Evolutionary conservation across 352 stramenopile species (phyloP).

Genomic region (Globisporangium cederbergense): DNA sequence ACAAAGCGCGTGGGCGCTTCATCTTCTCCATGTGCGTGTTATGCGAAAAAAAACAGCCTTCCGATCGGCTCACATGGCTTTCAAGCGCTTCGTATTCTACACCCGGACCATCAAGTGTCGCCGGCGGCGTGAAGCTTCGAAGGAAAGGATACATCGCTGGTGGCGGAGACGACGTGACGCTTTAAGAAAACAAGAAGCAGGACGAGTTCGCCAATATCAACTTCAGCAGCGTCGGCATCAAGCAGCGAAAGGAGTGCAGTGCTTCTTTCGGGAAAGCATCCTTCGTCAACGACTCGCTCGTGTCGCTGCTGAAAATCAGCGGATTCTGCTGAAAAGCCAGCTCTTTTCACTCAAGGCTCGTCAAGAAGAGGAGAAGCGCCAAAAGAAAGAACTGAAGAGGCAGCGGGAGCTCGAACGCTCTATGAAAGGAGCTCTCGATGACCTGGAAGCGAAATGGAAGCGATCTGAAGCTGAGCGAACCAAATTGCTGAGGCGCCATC

Average conservation of each 20-base stretch:
- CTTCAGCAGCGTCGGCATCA: constrained; percentile 18
- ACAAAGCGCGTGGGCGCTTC: constrained; percentile 25
- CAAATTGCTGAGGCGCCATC: constrained; percentile 25
- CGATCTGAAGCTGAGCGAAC: constrained; percentile 25
- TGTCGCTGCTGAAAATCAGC: constrained; percentile 27
- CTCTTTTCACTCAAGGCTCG: constrained; percentile 42
- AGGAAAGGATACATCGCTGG: constrained; percentile 39
- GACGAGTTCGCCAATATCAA: constrained; percentile 13
- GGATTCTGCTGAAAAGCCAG: constrained; percentile 41
- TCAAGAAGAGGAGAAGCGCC: constrained; percentile 36
- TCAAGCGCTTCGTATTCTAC: constrained; percentile 46
- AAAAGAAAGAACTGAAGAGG: constrained; percentile 36
- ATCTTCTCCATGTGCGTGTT: constrained; percentile 9
- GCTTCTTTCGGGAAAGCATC: constrained; percentile 40
- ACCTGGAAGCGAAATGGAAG: constrained; percentile 45
- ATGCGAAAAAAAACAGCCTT: constrained; percentile 24
- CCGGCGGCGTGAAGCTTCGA: constrained; percentile 22
- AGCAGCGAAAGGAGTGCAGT: constrained; percentile 35
- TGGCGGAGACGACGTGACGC: constrained; percentile 27
- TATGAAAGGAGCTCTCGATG: constrained; percentile 30
- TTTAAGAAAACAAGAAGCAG: constrained; percentile 11
- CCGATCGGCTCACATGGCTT: constrained; percentile 33
- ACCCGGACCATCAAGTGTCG: constrained; percentile 22
- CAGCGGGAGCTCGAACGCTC: constrained; percentile 25
- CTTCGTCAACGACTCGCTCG: constrained; percentile 34